These are phyloP conservation scores for Patellifolia procumbens DNA, from an alignment of 179 eudicot species.

Conservation along the genomic window DNA sequence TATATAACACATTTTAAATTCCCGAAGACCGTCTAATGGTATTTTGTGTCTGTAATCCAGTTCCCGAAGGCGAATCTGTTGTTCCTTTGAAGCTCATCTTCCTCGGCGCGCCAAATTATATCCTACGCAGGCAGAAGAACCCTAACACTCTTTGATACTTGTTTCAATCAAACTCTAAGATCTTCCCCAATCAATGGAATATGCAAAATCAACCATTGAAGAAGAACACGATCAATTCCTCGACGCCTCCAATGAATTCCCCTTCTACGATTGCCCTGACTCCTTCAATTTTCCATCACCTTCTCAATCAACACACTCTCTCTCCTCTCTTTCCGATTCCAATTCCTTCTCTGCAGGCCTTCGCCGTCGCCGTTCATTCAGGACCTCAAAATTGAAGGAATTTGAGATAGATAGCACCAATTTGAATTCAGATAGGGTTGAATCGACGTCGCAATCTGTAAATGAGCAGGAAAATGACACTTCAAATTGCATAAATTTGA, in stretches of 20 bases:
- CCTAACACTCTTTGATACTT: too few relatives aligned
- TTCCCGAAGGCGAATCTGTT: too few relatives aligned
- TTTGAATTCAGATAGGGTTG: conserved; percentile 21
- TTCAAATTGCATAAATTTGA: too few relatives aligned
- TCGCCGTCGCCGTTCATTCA: conserved; percentile 47
- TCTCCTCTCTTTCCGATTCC: conserved; percentile 26
- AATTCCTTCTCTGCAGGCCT: conserved; percentile 17
- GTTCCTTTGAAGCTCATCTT: too few relatives aligned
- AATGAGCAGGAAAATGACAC: background rate
- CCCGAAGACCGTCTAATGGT: too few relatives aligned
- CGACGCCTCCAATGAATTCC: conserved; percentile 63
- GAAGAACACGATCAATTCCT: conserved; percentile 45
- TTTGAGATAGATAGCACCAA: conserved; percentile 16
- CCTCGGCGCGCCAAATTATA: too few relatives aligned
- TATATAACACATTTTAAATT: too few relatives aligned
- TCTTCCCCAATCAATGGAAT: conserved; percentile 29
- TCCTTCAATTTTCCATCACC: conserved; percentile 15
- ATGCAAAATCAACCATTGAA: conserved; percentile 34
- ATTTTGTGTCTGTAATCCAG: too few relatives aligned
- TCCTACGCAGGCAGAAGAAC: too few relatives aligned
- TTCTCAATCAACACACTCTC: conserved; percentile 18
- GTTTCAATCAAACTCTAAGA: background rate
- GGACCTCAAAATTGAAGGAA: conserved; percentile 16
- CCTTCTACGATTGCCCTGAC: conserved; percentile 51
- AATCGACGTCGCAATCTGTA: conserved; percentile 16